phyloP scores from a whole-genome alignment of 2,329 filamentous ascomycete species.

The Aulographum hederae region DNA sequence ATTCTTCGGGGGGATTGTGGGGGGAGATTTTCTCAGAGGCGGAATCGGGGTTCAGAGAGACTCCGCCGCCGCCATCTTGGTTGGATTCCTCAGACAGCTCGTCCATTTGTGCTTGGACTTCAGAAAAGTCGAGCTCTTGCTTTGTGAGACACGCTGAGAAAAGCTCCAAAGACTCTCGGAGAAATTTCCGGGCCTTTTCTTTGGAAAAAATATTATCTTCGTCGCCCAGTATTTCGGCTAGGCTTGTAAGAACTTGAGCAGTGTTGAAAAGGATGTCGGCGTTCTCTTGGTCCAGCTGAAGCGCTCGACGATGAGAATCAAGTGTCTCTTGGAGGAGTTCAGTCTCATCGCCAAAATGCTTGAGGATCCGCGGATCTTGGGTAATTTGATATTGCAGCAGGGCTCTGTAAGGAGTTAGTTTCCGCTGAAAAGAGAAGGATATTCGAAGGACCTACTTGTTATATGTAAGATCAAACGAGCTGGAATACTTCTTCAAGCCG shows the following conservation, averaged over 20 bases:
- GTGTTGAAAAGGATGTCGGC: conserved; percentile 55
- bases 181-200: conserved; percentile 24
- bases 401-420: conserved; percentile 27
- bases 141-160: conserved; percentile 31
- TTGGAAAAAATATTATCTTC: conserved; percentile 23
- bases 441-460: conserved; percentile 38
- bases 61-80: conserved; percentile 10
- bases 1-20: conserved; percentile 32
- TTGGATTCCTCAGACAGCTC: conserved; percentile 13
- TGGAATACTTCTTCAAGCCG: conserved; percentile 40
- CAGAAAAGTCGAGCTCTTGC: conserved; percentile 27
- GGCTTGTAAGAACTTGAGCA: conserved; percentile 46
- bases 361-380: conserved; percentile 44
- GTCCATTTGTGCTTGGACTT: conserved; percentile 16
- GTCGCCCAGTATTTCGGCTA: conserved; percentile 39
- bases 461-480: conserved; percentile 53
- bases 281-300: conserved; percentile 41
- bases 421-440: not conserved
- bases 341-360: conserved; percentile 34
- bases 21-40: conserved; percentile 1
- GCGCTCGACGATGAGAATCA: conserved; percentile 43
- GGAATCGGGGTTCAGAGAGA: conserved; percentile 4
- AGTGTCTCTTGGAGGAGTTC: conserved; percentile 42
- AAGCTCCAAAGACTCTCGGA: conserved; percentile 43
- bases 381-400: conserved; percentile 52